Conservation (phyloP, 306 rosid species). For the Mimosa pudica region DNA sequence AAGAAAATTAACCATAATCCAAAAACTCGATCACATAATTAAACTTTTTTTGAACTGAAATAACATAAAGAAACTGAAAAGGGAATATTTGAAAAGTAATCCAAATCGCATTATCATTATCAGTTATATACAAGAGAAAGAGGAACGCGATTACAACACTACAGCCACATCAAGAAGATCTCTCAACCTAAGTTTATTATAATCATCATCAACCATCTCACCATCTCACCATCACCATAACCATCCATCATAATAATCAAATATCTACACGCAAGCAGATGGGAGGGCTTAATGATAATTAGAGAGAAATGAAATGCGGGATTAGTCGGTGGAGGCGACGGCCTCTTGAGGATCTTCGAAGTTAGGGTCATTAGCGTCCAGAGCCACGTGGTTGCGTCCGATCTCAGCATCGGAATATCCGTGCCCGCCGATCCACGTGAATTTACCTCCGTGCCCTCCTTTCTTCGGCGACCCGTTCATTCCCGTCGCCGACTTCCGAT, state of each 20-base stretch:
- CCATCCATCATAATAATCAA: neutral
- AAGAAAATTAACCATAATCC: too few species aligned
- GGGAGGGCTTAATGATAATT: neutral
- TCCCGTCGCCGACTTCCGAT: constrained; percentile 79
- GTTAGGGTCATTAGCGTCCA: constrained; percentile 77
- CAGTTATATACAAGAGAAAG: too few species aligned
- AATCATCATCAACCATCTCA: neutral
- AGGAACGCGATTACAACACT: too few species aligned
- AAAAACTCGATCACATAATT: too few species aligned
- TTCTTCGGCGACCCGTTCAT: constrained; percentile 92
- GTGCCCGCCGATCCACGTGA: constrained; percentile 85
- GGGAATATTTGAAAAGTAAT: too few species aligned
- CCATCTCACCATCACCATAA: neutral
- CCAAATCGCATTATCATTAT: too few species aligned
- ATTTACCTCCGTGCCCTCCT: constrained; percentile 92
- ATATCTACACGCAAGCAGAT: constrained; percentile 30
- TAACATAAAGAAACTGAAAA: too few species aligned
- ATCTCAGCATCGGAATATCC: constrained; percentile 55
- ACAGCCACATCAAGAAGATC: too few species aligned
- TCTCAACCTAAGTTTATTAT: neutral
- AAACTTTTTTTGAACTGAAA: too few species aligned
- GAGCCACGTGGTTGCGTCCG: constrained; percentile 40
- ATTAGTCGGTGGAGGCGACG: constrained; percentile 40
- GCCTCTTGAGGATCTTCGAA: constrained; percentile 72
- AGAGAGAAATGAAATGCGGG: too few species aligned